These are phyloP conservation scores for Blastobotrys peoriensis DNA, from an alignment of 805 yeast genomes.

Conservation along the genomic window DNA sequence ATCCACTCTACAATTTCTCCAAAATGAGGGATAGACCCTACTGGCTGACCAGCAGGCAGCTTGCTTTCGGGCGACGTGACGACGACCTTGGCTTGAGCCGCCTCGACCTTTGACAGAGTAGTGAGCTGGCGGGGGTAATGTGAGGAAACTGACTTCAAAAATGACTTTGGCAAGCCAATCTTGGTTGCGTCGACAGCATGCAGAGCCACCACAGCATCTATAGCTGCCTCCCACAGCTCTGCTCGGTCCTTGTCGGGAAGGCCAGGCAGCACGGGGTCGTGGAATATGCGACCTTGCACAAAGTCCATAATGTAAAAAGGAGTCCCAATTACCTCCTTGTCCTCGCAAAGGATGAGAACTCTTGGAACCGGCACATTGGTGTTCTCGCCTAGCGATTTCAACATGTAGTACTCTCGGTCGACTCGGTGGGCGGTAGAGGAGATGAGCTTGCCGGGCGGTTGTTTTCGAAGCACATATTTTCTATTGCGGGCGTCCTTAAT, in stretches of 20 bases:
- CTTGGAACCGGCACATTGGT: slow-evolving; percentile 49
- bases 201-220: slow-evolving; percentile 42
- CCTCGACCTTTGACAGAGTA: slow-evolving; percentile 41
- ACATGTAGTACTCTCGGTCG: slow-evolving; percentile 52
- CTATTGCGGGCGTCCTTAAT: slow-evolving; percentile 36
- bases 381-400: slow-evolving; percentile 33
- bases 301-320: slow-evolving; percentile 59
- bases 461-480: slow-evolving; percentile 47
- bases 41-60: slow-evolving; percentile 24
- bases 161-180: slow-evolving; percentile 40
- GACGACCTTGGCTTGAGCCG: slow-evolving; percentile 31
- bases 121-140: slow-evolving; percentile 50
- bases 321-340: slow-evolving; percentile 46
- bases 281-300: slow-evolving; percentile 51
- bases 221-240: slow-evolving; percentile 43
- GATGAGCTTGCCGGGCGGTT: slow-evolving; percentile 47
- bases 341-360: slow-evolving; percentile 49
- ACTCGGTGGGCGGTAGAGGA: slow-evolving; percentile 57
- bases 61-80: slow-evolving; percentile 12
- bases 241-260: slow-evolving; percentile 26
- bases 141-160: slow-evolving; percentile 35
- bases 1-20: slow-evolving; percentile 39
- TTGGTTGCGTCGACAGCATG: slow-evolving; percentile 44
- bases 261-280: slow-evolving; percentile 43
- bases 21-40: slow-evolving; percentile 45